Base-by-base conservation (phyloP, 202 grass and related monocot species). In the Cymbopogon flexuosus region DNA sequence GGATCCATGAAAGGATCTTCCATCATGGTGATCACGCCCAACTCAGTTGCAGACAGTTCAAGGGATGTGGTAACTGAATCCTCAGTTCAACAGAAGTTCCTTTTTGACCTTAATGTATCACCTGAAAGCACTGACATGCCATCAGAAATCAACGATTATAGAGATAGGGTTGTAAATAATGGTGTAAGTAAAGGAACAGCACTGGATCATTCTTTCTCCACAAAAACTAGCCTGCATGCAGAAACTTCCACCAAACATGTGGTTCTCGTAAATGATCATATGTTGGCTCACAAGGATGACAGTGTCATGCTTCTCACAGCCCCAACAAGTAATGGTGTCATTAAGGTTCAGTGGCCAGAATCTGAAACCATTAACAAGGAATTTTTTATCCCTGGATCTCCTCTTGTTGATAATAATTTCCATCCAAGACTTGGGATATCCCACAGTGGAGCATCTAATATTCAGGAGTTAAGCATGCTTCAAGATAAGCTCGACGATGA, bases 101-200 rank as follows among this genome's bases (percentile, higher is more conserved):
- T 70, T 59, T 43, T 80, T 80, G 78, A 80, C 65, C 65, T 80
- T 43, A 80, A 80, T 21, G 23, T 70, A 52, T 56, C 65, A 31
- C 35, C 57, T 14, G 78, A 68, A 59, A 70, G 36, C 22, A 43
- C 52, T 14, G 65, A 70, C 15, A 80, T 43, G 49, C 78, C 78
- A 70, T 70, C 65, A 70, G 78, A 80, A 70, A 42, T 80, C 10
- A 59, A 10, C 8, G 11, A 27, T 59, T 59, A 7, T 35, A 40
- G 34, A 40, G 21, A 59, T 60, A 41, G 24, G 19, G 52, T 3
- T 60, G 33, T 24, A 24, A 59, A 58, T 75, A 40, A 75, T 75
- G 52, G 22, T 75, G 52, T 23, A 75, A 60, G 54, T 41, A 60
- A 60, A 59, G 72, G 5, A 60, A 4, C 52, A 10, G 54, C 19